Conservation (phyloP, 2,329 filamentous ascomycete genomes). For the Beauveria australis region DNA sequence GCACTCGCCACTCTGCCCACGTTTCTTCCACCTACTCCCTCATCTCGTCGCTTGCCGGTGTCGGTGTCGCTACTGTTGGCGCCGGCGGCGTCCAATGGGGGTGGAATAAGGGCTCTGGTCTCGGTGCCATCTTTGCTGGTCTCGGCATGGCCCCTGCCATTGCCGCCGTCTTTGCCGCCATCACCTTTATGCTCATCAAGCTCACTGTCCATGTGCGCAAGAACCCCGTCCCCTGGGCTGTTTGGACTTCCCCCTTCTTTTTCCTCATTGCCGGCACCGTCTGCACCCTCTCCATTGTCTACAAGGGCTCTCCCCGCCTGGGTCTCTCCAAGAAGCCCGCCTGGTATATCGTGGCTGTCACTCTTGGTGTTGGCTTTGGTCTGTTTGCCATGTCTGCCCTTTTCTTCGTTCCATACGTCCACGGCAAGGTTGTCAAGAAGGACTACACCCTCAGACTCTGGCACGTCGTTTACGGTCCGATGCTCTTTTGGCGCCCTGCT, state of each 20-base stretch:
- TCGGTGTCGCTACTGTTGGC: conserved; percentile 59
- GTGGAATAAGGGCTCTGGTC: conserved; percentile 59
- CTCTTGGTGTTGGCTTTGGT: conserved; percentile 54
- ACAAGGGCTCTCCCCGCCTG: conserved; percentile 68
- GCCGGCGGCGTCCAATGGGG: conserved; percentile 57
- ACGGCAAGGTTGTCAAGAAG: conserved; percentile 60
- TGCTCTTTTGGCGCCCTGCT: conserved; percentile 52
- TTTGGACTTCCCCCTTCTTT: conserved; percentile 66
- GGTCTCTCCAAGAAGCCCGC: conserved; percentile 56
- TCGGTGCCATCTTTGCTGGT: conserved; percentile 65
- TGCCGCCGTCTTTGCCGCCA: conserved; percentile 54
- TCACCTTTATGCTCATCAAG: conserved; percentile 68
- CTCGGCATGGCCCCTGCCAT: conserved; percentile 64
- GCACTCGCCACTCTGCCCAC: conserved; percentile 63
- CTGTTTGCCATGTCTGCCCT: conserved; percentile 51
- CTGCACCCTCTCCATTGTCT: conserved; percentile 70
- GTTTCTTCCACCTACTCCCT: conserved; percentile 67
- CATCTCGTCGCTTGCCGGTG: conserved; percentile 59
- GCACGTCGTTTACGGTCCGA: conserved; percentile 53
- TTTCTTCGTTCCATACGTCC: conserved; percentile 67
- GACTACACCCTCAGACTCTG: conserved; percentile 58
- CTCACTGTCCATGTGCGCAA: conserved; percentile 60
- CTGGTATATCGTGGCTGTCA: conserved; percentile 60
- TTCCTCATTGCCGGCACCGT: conserved; percentile 69
- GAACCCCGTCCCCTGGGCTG: conserved; percentile 64